Conservation (phyloP, 1,284 basidiomycete genomes). For the Apiotrichum sp. region DNA sequence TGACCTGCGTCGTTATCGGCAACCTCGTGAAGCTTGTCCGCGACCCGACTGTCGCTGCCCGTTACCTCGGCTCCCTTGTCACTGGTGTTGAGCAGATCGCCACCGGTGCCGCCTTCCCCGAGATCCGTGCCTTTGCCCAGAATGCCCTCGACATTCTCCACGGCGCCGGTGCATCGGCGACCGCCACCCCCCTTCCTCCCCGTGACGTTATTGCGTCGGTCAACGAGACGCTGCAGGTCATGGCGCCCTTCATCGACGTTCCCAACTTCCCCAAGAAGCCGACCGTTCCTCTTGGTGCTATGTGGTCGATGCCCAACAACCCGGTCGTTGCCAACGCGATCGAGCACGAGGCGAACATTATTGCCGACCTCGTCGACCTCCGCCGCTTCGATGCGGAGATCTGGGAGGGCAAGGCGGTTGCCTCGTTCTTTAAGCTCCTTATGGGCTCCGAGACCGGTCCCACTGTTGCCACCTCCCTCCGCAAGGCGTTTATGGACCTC, state of each 20-base stretch:
- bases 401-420: constrained; percentile 68
- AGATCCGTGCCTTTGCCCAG: constrained; percentile 87
- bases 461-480: constrained; percentile 59
- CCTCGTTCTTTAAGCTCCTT: constrained; percentile 58
- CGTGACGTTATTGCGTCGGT: constrained; percentile 64
- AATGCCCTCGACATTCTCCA: constrained; percentile 67
- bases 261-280: constrained; percentile 50
- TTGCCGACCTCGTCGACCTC: constrained; percentile 68
- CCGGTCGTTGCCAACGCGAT: constrained; percentile 50
- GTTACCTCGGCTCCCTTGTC: constrained; percentile 80
- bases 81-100: constrained; percentile 90
- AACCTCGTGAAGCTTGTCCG: constrained; percentile 98
- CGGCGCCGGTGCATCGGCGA: constrained; percentile 71
- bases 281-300: constrained; percentile 40
- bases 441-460: constrained; percentile 41
- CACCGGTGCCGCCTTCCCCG: constrained; percentile 88
- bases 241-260: constrained; percentile 61
- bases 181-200: constrained; percentile 58
- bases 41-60: constrained; percentile 80
- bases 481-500: constrained; percentile 67
- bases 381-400: constrained; percentile 60
- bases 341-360: constrained; percentile 64
- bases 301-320: constrained; percentile 34
- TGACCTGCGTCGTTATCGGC: constrained; percentile 81
- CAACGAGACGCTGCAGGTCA: constrained; percentile 53